Evolutionary conservation across 176 grass and related monocot species (phyloP).

Genomic region (Raddia guianensis): DNA sequence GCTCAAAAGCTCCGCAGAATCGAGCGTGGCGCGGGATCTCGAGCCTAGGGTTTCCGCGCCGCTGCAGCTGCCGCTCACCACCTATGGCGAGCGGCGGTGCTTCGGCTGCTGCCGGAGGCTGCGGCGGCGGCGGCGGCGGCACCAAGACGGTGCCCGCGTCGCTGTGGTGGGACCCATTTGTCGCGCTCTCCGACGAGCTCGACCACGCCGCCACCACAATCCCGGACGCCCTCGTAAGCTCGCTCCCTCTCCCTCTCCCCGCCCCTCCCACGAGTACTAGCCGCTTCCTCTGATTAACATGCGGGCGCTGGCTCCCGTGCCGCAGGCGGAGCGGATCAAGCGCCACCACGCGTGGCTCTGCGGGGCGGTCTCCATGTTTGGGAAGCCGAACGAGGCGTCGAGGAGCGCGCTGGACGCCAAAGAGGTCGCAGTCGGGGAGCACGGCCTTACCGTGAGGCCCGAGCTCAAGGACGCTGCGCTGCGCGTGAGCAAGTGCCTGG

Average conservation of each 20-base stretch:
- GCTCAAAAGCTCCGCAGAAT: neutral
- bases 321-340: slow-evolving; percentile 70
- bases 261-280: neutral
- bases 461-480: slow-evolving; percentile 70
- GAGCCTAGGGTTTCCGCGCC: slow-evolving; percentile 45
- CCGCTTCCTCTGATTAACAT: neutral
- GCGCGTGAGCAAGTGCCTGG: slow-evolving; percentile 65
- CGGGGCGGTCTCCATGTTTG: slow-evolving; percentile 65
- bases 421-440: slow-evolving; percentile 52
- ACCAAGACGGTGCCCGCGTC: slow-evolving; percentile 52
- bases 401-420: slow-evolving; percentile 57
- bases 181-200: slow-evolving; percentile 76
- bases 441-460: slow-evolving; percentile 53
- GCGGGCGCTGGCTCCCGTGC: neutral
- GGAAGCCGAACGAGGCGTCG: slow-evolving; percentile 59
- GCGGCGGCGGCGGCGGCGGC: neutral
- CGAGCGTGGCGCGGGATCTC: slow-evolving; percentile 41
- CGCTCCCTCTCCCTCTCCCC: neutral
- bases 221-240: slow-evolving; percentile 59
- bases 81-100: slow-evolving; percentile 64
- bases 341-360: slow-evolving; percentile 69
- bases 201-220: slow-evolving; percentile 55
- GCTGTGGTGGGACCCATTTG: slow-evolving; percentile 93
- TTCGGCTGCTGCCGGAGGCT: neutral
- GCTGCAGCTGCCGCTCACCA: neutral